Evolutionary conservation across 2,329 filamentous ascomycete genomes (phyloP).

Genomic region (Xylariaceae sp.): DNA sequence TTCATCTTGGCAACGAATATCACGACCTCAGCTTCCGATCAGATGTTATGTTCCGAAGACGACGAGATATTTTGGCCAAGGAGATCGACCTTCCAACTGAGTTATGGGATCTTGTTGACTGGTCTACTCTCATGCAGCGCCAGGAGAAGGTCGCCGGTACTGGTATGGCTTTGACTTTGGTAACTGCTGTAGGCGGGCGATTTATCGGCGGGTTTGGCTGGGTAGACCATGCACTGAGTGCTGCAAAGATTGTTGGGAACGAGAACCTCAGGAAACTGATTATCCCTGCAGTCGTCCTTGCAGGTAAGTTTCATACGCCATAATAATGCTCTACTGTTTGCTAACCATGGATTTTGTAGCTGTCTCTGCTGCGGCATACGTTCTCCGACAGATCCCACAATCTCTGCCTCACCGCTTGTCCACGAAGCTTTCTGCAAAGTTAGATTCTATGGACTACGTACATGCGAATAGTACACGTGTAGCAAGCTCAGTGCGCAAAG

Average conservation of each 20-base stretch:
- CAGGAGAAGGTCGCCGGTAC: slow-evolving; percentile 96
- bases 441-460: slow-evolving; percentile 87
- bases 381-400: slow-evolving; percentile 85
- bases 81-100: slow-evolving; percentile 90
- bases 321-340: not conserved
- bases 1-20: slow-evolving; percentile 89
- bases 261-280: slow-evolving; percentile 82
- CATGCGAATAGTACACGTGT: slow-evolving; percentile 88
- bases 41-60: slow-evolving; percentile 92
- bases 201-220: slow-evolving; percentile 85
- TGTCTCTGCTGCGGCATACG: slow-evolving; percentile 76
- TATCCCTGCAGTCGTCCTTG: slow-evolving; percentile 78
- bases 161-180: slow-evolving; percentile 91
- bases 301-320: slow-evolving; percentile 65
- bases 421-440: slow-evolving; percentile 81
- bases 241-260: slow-evolving; percentile 79
- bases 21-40: slow-evolving; percentile 85
- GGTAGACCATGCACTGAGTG: slow-evolving; percentile 86
- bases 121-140: slow-evolving; percentile 79
- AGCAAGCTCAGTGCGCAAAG: slow-evolving; percentile 83
- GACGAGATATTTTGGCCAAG: slow-evolving; percentile 79
- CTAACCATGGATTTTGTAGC: slow-evolving; percentile 55
- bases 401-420: slow-evolving; percentile 87
- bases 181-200: slow-evolving; percentile 82
- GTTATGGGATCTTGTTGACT: slow-evolving; percentile 91